Conservation (phyloP, 345 rosid species). For the Eutrema japonicum region DNA sequence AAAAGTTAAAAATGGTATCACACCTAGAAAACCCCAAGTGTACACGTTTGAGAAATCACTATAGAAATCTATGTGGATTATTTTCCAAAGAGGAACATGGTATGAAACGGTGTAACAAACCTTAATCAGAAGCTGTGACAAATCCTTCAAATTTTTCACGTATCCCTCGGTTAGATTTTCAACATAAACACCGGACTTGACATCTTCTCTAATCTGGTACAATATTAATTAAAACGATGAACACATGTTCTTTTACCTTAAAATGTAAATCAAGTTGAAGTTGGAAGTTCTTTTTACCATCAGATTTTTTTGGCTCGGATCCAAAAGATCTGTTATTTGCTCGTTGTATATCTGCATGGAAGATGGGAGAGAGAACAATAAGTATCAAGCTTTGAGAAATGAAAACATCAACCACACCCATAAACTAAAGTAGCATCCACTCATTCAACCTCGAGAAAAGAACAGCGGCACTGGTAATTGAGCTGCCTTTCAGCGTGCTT, state of each 20-base stretch:
- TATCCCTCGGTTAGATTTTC: constrained; percentile 84
- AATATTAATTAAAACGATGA: constrained; percentile 24
- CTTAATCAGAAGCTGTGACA: constrained; percentile 77
- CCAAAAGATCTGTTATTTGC: constrained; percentile 95
- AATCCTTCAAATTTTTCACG: constrained; percentile 81
- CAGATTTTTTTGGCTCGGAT: constrained; percentile 83
- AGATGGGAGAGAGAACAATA: constrained; percentile 36
- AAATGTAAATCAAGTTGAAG: constrained; percentile 20
- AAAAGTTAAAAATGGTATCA: neutral
- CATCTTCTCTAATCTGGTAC: constrained; percentile 94
- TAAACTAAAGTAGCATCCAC: constrained; percentile 19
- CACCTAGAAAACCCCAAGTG: constrained; percentile 15
- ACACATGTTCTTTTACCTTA: constrained; percentile 2
- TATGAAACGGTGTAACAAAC: constrained; percentile 47
- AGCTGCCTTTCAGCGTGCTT: constrained; percentile 86
- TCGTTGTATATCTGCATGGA: constrained; percentile 89
- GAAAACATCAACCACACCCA: neutral
- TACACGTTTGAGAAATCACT: constrained; percentile 22
- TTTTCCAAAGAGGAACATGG: constrained; percentile 21
- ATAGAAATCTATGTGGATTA: constrained; percentile 3
- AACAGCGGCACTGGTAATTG: constrained; percentile 92
- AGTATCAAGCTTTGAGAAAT: constrained; percentile 24
- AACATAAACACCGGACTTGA: constrained; percentile 90
- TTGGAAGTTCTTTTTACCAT: constrained; percentile 57
- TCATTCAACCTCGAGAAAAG: constrained; percentile 84